phyloP scores from a whole-genome alignment of 352 stramenopile species.

The Phytopythium mirpurense region DNA sequence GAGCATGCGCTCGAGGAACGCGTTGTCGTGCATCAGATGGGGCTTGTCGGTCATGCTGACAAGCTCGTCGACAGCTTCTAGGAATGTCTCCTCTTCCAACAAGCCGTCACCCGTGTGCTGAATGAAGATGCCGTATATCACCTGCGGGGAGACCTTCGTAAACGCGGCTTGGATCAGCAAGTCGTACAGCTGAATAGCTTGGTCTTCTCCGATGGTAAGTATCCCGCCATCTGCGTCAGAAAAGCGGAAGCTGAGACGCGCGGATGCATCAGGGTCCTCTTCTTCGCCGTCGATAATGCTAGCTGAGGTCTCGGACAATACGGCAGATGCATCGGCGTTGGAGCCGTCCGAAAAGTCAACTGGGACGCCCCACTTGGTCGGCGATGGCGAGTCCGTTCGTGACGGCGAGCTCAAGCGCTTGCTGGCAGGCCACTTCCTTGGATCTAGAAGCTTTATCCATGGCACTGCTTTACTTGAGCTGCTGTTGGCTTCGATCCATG shows the following conservation, averaged over 20 bases:
- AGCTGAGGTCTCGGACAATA: neutral
- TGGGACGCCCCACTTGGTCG: constrained; percentile 18
- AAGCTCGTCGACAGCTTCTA: constrained; percentile 75
- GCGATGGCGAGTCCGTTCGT: constrained; percentile 16
- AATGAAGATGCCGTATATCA: constrained; percentile 85
- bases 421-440: constrained; percentile 57
- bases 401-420: constrained; percentile 37
- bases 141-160: constrained; percentile 59
- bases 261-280: constrained; percentile 11
- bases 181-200: constrained; percentile 58
- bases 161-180: constrained; percentile 63
- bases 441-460: constrained; percentile 70
- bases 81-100: constrained; percentile 79
- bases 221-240: constrained; percentile 57
- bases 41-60: constrained; percentile 68
- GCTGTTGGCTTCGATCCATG: constrained; percentile 59
- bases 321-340: constrained; percentile 2
- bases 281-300: constrained; percentile 14
- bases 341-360: constrained; percentile 11
- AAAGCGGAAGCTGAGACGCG: constrained; percentile 57
- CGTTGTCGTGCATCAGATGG: constrained; percentile 69
- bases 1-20: constrained; percentile 75
- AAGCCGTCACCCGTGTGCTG: constrained; percentile 80
- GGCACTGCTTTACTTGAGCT: constrained; percentile 30
- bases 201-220: constrained; percentile 48